phyloP scores from a whole-genome alignment of 2,329 filamentous ascomycete species.

The Pestalotiopsis sp. region DNA sequence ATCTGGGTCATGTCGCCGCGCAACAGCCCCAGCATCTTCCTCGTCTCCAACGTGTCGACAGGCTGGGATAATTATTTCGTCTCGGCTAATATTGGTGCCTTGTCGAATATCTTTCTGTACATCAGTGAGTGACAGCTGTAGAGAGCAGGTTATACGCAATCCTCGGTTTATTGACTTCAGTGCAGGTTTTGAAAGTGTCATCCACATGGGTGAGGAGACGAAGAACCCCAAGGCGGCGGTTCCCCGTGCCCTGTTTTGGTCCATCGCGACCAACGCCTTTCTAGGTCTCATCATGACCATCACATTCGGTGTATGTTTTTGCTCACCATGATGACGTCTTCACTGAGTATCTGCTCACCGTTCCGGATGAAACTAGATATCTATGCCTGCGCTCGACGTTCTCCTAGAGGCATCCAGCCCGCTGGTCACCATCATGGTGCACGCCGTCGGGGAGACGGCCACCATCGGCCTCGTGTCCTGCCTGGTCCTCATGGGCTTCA shows the following conservation, averaged over 20 bases:
- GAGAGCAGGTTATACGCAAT: rapidly evolving
- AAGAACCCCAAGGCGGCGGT: not conserved
- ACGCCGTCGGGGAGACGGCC: not conserved
- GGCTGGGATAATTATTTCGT: conserved; percentile 15
- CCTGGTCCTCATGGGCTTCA: conserved; percentile 5
- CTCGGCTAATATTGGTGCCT: not conserved
- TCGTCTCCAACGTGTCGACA: conserved; percentile 10
- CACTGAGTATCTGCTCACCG: not conserved
- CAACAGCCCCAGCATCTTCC: conserved; percentile 7
- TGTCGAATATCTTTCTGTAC: conserved; percentile 1
- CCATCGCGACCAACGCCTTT: not conserved
- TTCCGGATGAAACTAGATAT: not conserved
- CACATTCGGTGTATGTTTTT: not conserved
- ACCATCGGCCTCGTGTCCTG: not conserved
- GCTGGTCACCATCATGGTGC: not conserved
- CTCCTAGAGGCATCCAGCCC: not conserved
- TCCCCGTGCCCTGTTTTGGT: conserved; percentile 10
- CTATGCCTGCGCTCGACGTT: conserved; percentile 3
- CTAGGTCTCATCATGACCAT: conserved; percentile 8
- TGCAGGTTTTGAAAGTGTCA: conserved; percentile 6
- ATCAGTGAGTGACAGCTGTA: not conserved
- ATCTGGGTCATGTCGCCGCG: conserved; percentile 17
- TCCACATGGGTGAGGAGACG: conserved; percentile 13
- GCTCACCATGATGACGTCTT: no score
- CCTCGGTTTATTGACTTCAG: not conserved